These are phyloP conservation scores for Pyricularia grisea DNA, from an alignment of 2,329 filamentous ascomycete genomes.

Conservation along the genomic window DNA sequence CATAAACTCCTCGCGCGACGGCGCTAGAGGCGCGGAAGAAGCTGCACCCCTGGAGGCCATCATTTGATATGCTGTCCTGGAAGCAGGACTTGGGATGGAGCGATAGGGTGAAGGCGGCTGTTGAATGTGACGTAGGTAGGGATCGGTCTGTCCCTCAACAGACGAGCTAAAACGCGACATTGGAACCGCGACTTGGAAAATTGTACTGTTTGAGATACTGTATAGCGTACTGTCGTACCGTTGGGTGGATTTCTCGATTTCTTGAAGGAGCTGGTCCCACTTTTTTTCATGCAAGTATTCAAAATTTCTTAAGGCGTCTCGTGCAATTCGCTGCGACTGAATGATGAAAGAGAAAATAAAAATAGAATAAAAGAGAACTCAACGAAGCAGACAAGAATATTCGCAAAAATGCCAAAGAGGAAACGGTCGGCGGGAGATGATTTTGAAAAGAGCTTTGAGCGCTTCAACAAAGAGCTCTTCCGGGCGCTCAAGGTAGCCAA, in stretches of 20 bases:
- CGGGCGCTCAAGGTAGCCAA: slow-evolving; percentile 64
- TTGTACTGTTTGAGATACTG: not conserved
- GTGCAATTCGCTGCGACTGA: not conserved
- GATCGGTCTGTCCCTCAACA: not conserved
- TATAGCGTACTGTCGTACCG: not conserved
- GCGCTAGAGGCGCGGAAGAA: slow-evolving; percentile 15
- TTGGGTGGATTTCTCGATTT: not conserved
- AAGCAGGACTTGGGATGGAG: not conserved
- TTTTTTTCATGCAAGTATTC: not conserved
- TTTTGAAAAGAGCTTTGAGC: slow-evolving; percentile 40
- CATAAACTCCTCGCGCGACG: slow-evolving; percentile 24
- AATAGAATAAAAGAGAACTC: not conserved
- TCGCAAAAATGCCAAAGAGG: slow-evolving; percentile 43
- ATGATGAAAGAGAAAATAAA: not conserved
- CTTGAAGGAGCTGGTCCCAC: not conserved
- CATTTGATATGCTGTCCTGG: slow-evolving; percentile 7
- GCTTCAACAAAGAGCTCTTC: slow-evolving; percentile 49
- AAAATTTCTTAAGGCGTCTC: not conserved
- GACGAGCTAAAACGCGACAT: not conserved
- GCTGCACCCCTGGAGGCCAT: slow-evolving; percentile 13
- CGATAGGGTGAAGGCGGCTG: not conserved
- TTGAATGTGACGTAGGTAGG: not conserved
- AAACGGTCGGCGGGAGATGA: slow-evolving; percentile 37
- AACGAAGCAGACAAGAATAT: not conserved
- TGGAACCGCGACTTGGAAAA: not conserved